A percentile compares a stretch with the other conserved stretches of the same genome.
Conservation (phyloP, 2,329 filamentous ascomycete genomes). For the Pseudogymnoascus sp. region DNA sequence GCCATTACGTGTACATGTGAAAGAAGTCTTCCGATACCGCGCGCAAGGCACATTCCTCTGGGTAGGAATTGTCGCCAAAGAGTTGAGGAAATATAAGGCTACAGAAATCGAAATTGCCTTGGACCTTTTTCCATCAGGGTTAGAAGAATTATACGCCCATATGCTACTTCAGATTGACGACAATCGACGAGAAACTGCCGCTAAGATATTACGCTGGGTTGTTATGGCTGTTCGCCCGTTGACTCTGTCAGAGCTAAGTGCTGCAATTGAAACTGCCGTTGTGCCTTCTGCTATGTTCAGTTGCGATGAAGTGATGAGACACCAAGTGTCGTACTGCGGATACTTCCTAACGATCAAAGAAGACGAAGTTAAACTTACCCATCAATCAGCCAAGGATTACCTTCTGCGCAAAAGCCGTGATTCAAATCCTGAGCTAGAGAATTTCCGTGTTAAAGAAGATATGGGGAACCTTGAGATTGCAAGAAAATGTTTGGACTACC, state of each 20-base stretch:
- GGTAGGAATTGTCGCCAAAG: constrained; percentile 19
- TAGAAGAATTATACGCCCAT: constrained; percentile 25
- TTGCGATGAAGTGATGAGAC: constrained; percentile 15
- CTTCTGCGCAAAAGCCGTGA: constrained; percentile 17
- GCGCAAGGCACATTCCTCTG: constrained; percentile 30
- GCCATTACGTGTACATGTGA: constrained; percentile 12
- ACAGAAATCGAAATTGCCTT: constrained; percentile 20
- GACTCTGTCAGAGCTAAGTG: constrained; percentile 22
- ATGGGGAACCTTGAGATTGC: constrained; percentile 14
- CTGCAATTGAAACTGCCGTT: constrained; percentile 13
- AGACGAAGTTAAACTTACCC: constrained; percentile 23
- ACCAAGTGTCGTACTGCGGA: constrained; percentile 19
- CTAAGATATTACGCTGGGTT: constrained; percentile 25
- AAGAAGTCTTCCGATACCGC: constrained; percentile 18
- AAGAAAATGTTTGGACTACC: constrained; percentile 14
- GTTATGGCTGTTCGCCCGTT: constrained; percentile 24
- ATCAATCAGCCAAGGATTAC: constrained; percentile 28
- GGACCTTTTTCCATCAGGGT: constrained; percentile 19
- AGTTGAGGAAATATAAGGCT: constrained; percentile 11
- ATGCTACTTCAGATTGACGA: constrained; percentile 25
- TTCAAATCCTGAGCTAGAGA: constrained; percentile 14
- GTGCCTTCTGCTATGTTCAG: constrained; percentile 10
- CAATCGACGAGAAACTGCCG: constrained; percentile 14
- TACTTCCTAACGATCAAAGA: constrained; percentile 21
- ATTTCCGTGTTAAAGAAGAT: constrained; percentile 15